Evolutionary conservation across 306 rosid species (phyloP), one percentile per base, ranked within the genome.

Genomic region (Prunus mume): DNA sequence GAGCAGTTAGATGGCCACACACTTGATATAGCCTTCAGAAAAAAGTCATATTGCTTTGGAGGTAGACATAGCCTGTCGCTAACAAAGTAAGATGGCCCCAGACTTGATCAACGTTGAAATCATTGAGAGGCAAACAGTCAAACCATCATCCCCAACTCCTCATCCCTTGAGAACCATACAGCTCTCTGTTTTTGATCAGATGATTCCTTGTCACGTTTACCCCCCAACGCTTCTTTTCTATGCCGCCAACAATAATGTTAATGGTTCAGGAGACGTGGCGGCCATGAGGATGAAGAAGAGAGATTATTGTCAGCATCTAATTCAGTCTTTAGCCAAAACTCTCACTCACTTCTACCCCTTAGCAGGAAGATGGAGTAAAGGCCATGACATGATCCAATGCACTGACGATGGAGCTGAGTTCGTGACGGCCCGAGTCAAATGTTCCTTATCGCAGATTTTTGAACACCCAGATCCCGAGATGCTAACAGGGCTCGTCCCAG

Each of bases 111-210:
- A 58, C 27, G 47, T 77, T n/a, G 75, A 38, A 38, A 38, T 38
- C 43, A 7, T 38, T 7, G 43, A 38, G 43, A 38, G 43, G 43
- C 43, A 38, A 45, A 73, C n/a, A 17, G 57, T 73, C 22, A 82
- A 73, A 9, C 85, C 82, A 12, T 67, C 79, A 5, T 73, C 85
- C 20, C 83, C 86, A 24, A 69, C 77, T 13, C 80, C 86, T 9
- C 41, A 58, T 5, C 25, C 68, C 60, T 69, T 43, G 0, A 61
- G 18, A 20, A 75, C 10, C 38, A 18, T 41, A 56, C 43, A 76
- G 2, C 62, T 76, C 34, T 81, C 81, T 46, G n/a, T 70, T 9
- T 45, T 81, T 4, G 81, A 76, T 24, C 77, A 64, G 65, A 38
- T 76, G 47, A 4, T 52, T 3, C 57, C 69, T 3, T 6, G 43